Conservation (phyloP, 495 filamentous ascomycete species). For the Polyplosphaeria fusca region DNA sequence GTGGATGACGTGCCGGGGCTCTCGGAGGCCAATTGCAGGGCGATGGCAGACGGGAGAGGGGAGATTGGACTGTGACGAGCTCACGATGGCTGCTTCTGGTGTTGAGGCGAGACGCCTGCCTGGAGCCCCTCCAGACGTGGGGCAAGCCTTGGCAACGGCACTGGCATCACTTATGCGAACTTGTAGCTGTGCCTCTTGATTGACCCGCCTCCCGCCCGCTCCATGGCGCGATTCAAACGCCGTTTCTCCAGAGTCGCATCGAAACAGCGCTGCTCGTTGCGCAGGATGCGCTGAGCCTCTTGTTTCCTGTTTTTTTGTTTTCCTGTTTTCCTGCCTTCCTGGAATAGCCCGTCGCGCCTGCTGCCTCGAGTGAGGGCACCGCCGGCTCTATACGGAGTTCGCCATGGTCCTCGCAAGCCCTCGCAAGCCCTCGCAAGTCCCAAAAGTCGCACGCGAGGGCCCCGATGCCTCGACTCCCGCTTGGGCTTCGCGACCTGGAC, state of each 20-base stretch:
- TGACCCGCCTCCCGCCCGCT: background rate
- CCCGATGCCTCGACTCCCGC: too few relatives aligned
- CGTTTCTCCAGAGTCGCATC: too few relatives aligned
- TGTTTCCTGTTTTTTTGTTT: too few relatives aligned
- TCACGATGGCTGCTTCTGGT: slow-evolving; percentile 21
- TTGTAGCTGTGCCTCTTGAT: slow-evolving; percentile 9
- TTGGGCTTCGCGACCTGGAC: slow-evolving; percentile 1
- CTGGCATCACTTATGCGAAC: slow-evolving; percentile 10
- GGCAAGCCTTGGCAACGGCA: slow-evolving; percentile 11
- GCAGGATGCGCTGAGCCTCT: too few relatives aligned
- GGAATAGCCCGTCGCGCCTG: too few relatives aligned
- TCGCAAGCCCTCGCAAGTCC: too few relatives aligned
- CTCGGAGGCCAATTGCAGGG: slow-evolving; percentile 16
- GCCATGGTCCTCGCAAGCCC: too few relatives aligned
- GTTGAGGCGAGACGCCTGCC: slow-evolving; percentile 26
- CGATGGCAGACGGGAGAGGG: background rate
- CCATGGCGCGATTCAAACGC: background rate
- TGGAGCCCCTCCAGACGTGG: background rate
- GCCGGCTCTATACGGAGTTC: too few relatives aligned
- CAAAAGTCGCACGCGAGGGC: too few relatives aligned
- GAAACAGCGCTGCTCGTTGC: too few relatives aligned
- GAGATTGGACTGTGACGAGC: slow-evolving; percentile 12
- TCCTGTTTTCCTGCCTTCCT: too few relatives aligned
- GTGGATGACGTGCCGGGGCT: background rate
- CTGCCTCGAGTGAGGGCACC: too few relatives aligned